A percentile compares a stretch with the other conserved stretches of the same genome.
These are phyloP conservation scores for Pleodorina starrii DNA, from an alignment of 139 green algal genomes.

Conservation along the genomic window DNA sequence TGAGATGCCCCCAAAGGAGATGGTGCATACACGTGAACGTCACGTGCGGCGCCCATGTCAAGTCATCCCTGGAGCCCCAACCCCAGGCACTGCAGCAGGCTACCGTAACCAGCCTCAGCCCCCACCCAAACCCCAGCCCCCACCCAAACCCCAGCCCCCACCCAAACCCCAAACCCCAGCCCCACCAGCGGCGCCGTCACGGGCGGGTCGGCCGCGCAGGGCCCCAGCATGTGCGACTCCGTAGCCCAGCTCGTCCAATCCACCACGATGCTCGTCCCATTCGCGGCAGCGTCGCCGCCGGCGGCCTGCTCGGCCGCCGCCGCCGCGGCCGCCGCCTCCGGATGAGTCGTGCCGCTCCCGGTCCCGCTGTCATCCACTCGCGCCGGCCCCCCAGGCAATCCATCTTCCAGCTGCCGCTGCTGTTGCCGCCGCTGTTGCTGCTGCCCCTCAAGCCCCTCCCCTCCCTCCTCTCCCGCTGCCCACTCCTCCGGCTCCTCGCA, in stretches of 20 bases:
- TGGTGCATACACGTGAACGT: too few relatives aligned
- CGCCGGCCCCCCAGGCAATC: too few relatives aligned
- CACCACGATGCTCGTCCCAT: neutral
- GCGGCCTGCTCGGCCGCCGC: neutral
- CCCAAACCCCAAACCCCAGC: neutral
- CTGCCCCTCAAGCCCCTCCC: neutral
- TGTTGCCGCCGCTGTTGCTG: neutral
- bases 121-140: too few relatives aligned
- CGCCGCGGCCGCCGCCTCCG: neutral
- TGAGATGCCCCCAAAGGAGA: too few relatives aligned
- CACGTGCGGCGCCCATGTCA: too few relatives aligned
- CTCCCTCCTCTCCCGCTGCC: neutral
- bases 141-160: neutral
- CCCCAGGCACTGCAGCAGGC: too few relatives aligned
- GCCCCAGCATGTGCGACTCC: neutral
- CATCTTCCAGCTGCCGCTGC: constrained; percentile 24
- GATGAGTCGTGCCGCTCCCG: too few relatives aligned
- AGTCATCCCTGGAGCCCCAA: too few relatives aligned
- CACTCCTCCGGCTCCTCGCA: neutral
- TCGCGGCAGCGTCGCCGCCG: neutral
- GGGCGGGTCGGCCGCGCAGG: constrained; percentile 8
- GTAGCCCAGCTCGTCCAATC: neutral
- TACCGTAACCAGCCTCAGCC: too few relatives aligned
- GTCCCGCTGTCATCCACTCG: too few relatives aligned
- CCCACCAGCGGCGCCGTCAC: constrained; percentile 41